These are phyloP conservation scores for Ogataea pignaliae DNA, from an alignment of 805 yeast genomes.

Conservation along the genomic window DNA sequence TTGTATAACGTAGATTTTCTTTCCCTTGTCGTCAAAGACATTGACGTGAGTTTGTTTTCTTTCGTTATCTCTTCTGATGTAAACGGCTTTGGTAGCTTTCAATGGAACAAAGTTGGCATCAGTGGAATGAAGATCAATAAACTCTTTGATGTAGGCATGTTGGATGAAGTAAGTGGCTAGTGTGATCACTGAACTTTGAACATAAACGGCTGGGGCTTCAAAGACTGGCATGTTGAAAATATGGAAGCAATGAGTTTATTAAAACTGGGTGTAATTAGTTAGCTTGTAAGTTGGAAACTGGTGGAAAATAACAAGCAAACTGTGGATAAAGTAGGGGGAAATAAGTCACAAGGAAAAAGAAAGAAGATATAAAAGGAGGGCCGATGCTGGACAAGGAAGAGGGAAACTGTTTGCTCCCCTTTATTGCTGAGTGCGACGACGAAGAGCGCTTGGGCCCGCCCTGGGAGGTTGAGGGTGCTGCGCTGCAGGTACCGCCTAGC, in stretches of 20 bases:
- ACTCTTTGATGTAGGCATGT: slow-evolving; percentile 35
- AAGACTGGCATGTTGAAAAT: slow-evolving; percentile 34
- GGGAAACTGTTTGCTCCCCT: no score
- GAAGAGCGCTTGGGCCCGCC: no score
- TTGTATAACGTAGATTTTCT: slow-evolving; percentile 46
- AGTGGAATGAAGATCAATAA: slow-evolving; percentile 35
- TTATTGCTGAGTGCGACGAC: no score
- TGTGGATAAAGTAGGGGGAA: no score
- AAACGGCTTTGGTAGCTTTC: slow-evolving; percentile 36
- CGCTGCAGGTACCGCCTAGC: no score
- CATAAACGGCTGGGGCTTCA: slow-evolving; percentile 45
- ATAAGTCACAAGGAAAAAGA: no score
- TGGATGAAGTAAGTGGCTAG: slow-evolving; percentile 39
- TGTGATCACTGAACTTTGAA: slow-evolving; percentile 36
- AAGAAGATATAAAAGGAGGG: no score
- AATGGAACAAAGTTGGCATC: slow-evolving; percentile 40
- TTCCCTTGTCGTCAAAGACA: slow-evolving; percentile 42
- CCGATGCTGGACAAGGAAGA: no score
- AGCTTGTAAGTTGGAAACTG: background rate
- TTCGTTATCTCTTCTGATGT: slow-evolving; percentile 46
- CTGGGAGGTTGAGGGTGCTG: no score
- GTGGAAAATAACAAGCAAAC: background rate
- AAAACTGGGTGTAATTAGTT: background rate
- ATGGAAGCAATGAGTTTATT: no score
- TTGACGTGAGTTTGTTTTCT: slow-evolving; percentile 42